Evolutionary conservation across 2,329 filamentous ascomycete genomes (phyloP), one percentile per base, ranked within the genome.

Genomic region (Microdochium nivale): DNA sequence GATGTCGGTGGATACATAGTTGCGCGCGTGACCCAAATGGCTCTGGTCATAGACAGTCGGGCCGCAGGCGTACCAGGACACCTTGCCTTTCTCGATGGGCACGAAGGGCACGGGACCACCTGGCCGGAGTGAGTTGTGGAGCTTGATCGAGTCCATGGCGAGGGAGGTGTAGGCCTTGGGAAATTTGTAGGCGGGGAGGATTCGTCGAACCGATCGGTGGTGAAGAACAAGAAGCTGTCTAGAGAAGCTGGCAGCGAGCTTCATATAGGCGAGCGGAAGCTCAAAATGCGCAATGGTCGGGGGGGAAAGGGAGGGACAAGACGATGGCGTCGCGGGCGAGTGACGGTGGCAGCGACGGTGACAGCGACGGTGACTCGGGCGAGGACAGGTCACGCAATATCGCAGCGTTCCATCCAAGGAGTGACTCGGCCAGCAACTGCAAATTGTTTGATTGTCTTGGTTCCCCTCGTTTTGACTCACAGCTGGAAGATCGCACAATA

Each of bases 1-100:
- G 57, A 95, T 90, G 67, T 96, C 90, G 47, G 88, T 92, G 49
- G 86, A 88, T 56, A 95, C 88, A 79, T 95, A 95, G 72, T 95
- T 95, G 59, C 89, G 78, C 27, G 88, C 90, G 69, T 95, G 90
- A 27, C 89, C 86, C 55, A 90, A 67, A 73, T 89, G 86, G 54
- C 83, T 77, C 69, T 88, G 83, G 59, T 88, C 86, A 65, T 88
- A 88, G 47, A 85, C 86, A 35, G 90, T 96, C 53, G 90, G 90
- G 19, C 90, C 90, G 72, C 90, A 96, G 59, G 86, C 87, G 68
- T 95, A 95, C 89, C 90, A 95, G 4, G 82, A 83, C 25, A 95
- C 80, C 64, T 86, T 84, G 25, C 82, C 79, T 9, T 77, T 73
- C 63, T 91, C 83, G 48, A 88, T 77, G 14, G 89, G 88, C 44